These are phyloP conservation scores for Pyrenochaeta sp. DNA, from an alignment of 2,329 filamentous ascomycete genomes.

Conservation along the genomic window DNA sequence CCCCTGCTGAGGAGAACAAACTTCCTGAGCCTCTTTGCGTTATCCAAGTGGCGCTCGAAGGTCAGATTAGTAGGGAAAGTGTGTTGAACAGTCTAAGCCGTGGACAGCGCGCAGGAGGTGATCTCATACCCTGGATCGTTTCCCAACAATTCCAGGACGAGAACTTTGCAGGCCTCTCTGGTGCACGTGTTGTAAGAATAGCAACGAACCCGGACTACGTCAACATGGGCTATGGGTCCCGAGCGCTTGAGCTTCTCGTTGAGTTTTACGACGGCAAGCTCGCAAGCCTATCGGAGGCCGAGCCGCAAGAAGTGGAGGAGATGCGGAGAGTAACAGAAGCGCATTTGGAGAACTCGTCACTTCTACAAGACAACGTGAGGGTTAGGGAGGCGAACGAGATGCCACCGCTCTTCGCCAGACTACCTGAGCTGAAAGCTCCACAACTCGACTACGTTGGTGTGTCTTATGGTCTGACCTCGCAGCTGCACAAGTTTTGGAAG, in stretches of 20 bases:
- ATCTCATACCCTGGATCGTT: conserved; percentile 96
- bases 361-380: conserved; percentile 87
- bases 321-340: conserved; percentile 83
- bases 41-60: conserved; percentile 92
- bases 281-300: conserved; percentile 79
- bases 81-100: conserved; percentile 89
- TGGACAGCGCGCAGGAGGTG: conserved; percentile 87
- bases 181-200: conserved; percentile 90
- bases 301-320: conserved; percentile 62
- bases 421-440: conserved; percentile 82
- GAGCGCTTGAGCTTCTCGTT: conserved; percentile 83
- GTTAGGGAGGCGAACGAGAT: conserved; percentile 90
- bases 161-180: conserved; percentile 92
- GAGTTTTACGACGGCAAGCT: conserved; percentile 98
- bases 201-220: conserved; percentile 95
- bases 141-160: conserved; percentile 98
- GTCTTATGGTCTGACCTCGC: conserved; percentile 87
- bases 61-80: conserved; percentile 91
- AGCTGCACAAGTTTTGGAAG: conserved; percentile 97
- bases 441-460: conserved; percentile 92
- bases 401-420: conserved; percentile 89
- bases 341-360: conserved; percentile 77
- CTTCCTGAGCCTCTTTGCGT: conserved; percentile 94
- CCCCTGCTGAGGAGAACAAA: conserved; percentile 79
- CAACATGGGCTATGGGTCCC: conserved; percentile 91